phyloP scores from a whole-genome alignment of 768 basidiomycete genomes.

The Tephrocybe rancida region DNA sequence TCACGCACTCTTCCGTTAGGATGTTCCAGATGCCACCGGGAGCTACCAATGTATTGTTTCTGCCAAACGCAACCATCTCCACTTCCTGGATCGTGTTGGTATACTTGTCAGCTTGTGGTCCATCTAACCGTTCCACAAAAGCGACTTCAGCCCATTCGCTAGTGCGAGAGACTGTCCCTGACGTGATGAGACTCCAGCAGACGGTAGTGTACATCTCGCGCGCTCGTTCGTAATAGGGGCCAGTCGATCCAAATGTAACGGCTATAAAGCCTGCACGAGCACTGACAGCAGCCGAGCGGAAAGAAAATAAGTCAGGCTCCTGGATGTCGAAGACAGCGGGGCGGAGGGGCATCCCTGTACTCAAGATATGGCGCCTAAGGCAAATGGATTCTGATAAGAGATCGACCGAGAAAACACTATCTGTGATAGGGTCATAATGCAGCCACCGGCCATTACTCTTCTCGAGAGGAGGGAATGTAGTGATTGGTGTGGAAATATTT shows the following conservation, averaged over 20 bases:
- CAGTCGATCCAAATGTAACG: slow-evolving; percentile 2
- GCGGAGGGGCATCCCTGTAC: slow-evolving; percentile 1
- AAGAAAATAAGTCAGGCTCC: neutral
- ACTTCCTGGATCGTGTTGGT: neutral
- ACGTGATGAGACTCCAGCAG: slow-evolving; percentile 10
- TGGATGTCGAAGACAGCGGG: neutral
- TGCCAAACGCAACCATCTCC: neutral
- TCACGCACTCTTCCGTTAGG: neutral
- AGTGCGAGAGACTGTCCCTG: slow-evolving; percentile 1
- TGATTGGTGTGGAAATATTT: neutral
- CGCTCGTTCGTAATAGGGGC: neutral
- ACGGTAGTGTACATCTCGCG: neutral
- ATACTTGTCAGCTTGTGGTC: neutral
- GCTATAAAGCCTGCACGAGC: slow-evolving; percentile 9
- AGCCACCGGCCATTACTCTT: slow-evolving; percentile 4
- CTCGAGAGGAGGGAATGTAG: neutral
- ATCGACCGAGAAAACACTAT: slow-evolving; percentile 6
- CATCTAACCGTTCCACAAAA: slow-evolving; percentile 1
- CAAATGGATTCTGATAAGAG: neutral
- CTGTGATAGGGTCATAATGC: slow-evolving; percentile 7
- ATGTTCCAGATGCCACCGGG: slow-evolving; percentile 6
- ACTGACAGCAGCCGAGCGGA: slow-evolving; percentile 8
- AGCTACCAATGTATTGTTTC: slow-evolving; percentile 2
- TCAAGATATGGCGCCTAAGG: slow-evolving; percentile 1
- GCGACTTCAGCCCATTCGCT: slow-evolving; percentile 8